These are phyloP conservation scores for Penicillium sp. DNA, from an alignment of 2,329 filamentous ascomycete species.

Conservation along the genomic window DNA sequence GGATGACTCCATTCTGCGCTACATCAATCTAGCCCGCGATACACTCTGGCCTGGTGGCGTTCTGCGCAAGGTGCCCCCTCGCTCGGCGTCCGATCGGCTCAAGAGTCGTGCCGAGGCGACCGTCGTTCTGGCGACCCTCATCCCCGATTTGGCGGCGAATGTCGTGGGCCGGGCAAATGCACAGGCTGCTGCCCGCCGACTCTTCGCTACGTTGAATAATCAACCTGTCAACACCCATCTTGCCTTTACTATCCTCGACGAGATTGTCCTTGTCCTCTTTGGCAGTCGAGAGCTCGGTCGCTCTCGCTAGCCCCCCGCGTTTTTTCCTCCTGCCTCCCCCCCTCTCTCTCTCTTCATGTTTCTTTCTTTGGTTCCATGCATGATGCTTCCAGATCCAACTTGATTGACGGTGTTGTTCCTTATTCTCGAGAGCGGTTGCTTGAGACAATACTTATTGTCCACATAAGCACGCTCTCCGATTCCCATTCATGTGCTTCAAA, in stretches of 20 bases:
- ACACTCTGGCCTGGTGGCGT: conserved; percentile 70
- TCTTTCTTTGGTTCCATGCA: background rate
- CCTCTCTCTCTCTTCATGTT: background rate
- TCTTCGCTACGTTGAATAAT: conserved; percentile 92
- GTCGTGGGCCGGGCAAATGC: conserved; percentile 93
- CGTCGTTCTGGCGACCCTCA: conserved; percentile 79
- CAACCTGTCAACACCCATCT: conserved; percentile 75
- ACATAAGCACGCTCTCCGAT: too few relatives aligned
- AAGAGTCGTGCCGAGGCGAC: conserved; percentile 83
- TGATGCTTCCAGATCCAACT: too few relatives aligned
- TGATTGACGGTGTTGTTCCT: too few relatives aligned
- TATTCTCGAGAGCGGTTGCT: too few relatives aligned
- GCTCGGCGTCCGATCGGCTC: conserved; percentile 70
- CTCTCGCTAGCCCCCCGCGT: conserved; percentile 7
- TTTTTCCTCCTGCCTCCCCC: background rate
- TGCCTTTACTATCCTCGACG: conserved; percentile 68
- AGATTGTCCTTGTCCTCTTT: conserved; percentile 65
- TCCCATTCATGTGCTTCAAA: too few relatives aligned
- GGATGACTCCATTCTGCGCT: conserved; percentile 74
- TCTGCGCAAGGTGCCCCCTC: conserved; percentile 48
- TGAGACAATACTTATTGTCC: too few relatives aligned
- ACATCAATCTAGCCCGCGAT: conserved; percentile 69
- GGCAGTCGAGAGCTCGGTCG: conserved; percentile 30
- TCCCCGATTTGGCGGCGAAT: conserved; percentile 87
- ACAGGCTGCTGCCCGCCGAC: conserved; percentile 79